Evolutionary conservation across 2,329 filamentous ascomycete genomes (phyloP), one percentile per base, ranked within the genome.

Genomic region (Colletotrichum incanum): DNA sequence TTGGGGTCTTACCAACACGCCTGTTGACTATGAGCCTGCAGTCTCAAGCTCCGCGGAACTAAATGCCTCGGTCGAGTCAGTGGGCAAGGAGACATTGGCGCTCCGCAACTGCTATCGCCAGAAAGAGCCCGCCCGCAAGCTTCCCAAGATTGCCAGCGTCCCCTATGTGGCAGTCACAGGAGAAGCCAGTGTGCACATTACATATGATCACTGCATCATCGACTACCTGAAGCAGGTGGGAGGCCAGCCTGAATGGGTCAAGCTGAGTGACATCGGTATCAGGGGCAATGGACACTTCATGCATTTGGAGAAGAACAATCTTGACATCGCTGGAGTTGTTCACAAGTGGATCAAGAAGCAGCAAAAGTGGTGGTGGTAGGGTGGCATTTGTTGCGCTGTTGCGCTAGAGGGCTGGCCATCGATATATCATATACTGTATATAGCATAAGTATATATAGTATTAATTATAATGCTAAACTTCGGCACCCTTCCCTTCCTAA

Each of bases 141-240:
- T 90, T 63, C 78, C 77, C 2, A 87, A 88, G 67, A 76, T 90
- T 16, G 77, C 76, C 6, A 79, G 80, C 23, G 81, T 88, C 11
- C 86, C 85, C 0, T 82, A 85, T 7, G 77, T 89, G 18, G 77
- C 87, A 20, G 77, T 87, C 28, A 88, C 85, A 0, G 80, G 81
- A 16, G 85, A 89, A 74, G 85, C 87, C 11, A 85, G 84, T 37
- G 87, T 84, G 58, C 87, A 89, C 78, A 81, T 82, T 18, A 80
- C 82, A 26, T 89, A 89, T 74, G 88, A 90, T 71, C 84, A 87
- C 75, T 89, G 86, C 74, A 88, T 85, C 1, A 83, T 87, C n/a
- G 76, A 79, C 47, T 89, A 84, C 74, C 74, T 89, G 72, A 74
- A 79, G 73, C 87, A 89, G 76, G 86, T 82, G 16, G 86, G 86